Evolutionary conservation across 805 yeast genomes (phyloP).

Genomic region (Starmerella bombi): DNA sequence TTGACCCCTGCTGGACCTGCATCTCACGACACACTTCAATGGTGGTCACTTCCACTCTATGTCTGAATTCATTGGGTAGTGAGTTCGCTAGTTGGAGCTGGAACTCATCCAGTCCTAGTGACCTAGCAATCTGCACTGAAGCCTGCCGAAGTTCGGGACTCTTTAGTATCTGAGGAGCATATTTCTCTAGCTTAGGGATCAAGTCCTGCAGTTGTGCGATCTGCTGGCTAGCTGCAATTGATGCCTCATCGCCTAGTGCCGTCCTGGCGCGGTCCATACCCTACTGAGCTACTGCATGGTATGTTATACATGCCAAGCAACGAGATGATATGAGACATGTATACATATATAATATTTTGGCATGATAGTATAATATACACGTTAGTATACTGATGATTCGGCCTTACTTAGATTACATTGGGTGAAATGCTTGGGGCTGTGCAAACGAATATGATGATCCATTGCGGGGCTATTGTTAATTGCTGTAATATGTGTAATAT

Average conservation of each 20-base stretch:
- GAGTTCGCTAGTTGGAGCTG: constrained; percentile 26
- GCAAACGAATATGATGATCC: no score
- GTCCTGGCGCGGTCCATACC: background rate
- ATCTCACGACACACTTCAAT: constrained; percentile 66
- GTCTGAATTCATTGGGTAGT: constrained; percentile 40
- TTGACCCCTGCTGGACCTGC: constrained; percentile 67
- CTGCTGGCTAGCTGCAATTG: constrained; percentile 42
- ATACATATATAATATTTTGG: no score
- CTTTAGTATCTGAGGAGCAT: constrained; percentile 48
- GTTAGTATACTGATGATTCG: no score
- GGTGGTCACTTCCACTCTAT: constrained; percentile 57
- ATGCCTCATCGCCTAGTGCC: constrained; percentile 20
- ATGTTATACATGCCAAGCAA: background rate
- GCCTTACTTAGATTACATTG: no score
- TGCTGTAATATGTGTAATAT: no score
- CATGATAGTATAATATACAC: no score
- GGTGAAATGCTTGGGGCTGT: no score
- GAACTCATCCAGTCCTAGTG: constrained; percentile 77
- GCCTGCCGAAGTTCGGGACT: constrained; percentile 55
- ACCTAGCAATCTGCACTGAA: constrained; percentile 61
- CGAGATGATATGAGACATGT: background rate
- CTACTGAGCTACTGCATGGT: no score
- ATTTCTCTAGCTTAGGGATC: constrained; percentile 57
- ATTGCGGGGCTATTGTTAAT: no score
- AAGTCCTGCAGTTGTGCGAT: constrained; percentile 65